A percentile compares a stretch with the other conserved stretches of the same genome.
Conservation (phyloP, 345 rosid genomes). For the Capsella bursapastoris region DNA sequence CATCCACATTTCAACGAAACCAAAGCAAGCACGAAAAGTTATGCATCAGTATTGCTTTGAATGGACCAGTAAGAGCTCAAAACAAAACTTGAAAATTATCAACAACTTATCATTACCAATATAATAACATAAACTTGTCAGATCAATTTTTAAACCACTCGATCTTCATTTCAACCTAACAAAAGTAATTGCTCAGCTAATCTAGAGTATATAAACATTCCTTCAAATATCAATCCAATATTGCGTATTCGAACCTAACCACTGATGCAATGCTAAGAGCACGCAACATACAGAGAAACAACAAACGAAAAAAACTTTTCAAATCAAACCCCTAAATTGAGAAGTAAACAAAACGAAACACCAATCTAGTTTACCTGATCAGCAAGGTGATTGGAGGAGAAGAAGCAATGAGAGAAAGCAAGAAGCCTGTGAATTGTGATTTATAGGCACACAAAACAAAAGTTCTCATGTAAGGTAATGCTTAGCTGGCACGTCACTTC, state of each 20-base stretch:
- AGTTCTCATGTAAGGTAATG: not conserved
- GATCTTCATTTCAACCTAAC: slow-evolving; percentile 8
- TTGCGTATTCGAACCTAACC: not conserved
- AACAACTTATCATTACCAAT: not conserved
- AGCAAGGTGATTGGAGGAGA: slow-evolving; percentile 26
- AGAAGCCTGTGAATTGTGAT: slow-evolving; percentile 24
- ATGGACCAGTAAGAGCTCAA: too few relatives aligned
- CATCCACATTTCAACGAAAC: too few relatives aligned
- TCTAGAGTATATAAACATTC: not conserved
- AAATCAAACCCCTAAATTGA: not conserved
- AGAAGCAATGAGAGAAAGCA: slow-evolving; percentile 20
- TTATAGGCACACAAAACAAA: not conserved
- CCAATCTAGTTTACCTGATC: slow-evolving; percentile 20
- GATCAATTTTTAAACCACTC: not conserved
- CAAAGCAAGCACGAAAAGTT: not conserved
- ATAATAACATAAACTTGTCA: not conserved
- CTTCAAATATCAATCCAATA: not conserved
- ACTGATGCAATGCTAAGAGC: not conserved
- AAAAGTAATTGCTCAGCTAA: not conserved
- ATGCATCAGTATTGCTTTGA: too few relatives aligned
- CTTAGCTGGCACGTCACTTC: not conserved
- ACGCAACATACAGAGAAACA: not conserved
- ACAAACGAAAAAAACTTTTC: not conserved
- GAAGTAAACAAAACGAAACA: not conserved
- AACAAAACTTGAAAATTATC: not conserved